phyloP scores from a whole-genome alignment of 306 rosid genomes.

The Nissolia schottii region DNA sequence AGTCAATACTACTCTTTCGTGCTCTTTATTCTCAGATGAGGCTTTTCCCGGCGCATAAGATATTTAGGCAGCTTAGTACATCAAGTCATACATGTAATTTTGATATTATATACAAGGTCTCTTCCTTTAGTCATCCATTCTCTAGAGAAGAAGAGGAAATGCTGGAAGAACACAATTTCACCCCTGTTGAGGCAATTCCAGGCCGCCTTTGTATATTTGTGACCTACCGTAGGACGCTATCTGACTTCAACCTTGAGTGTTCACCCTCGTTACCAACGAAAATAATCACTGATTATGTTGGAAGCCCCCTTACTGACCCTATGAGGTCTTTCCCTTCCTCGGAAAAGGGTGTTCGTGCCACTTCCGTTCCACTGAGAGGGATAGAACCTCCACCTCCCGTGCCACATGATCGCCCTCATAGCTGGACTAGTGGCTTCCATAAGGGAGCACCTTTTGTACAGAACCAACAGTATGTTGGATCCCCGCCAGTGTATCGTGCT shows the following conservation, averaged over 20 bases:
- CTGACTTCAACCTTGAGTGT: slow-evolving; percentile 66
- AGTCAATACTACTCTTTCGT: slow-evolving; percentile 66
- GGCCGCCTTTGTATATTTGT: slow-evolving; percentile 72
- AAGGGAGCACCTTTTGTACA: slow-evolving; percentile 47
- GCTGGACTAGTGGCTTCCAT: slow-evolving; percentile 73
- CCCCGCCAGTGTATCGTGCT: slow-evolving; percentile 58
- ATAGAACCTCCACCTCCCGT: slow-evolving; percentile 37
- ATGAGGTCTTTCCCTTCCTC: slow-evolving; percentile 58
- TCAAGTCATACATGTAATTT: slow-evolving; percentile 49
- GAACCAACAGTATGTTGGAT: slow-evolving; percentile 49
- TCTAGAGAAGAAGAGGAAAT: slow-evolving; percentile 56
- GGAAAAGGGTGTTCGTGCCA: slow-evolving; percentile 49
- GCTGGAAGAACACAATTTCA: slow-evolving; percentile 56
- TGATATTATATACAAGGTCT: slow-evolving; percentile 68
- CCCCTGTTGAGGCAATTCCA: slow-evolving; percentile 66
- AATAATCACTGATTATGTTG: slow-evolving; percentile 83
- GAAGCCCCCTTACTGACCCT: slow-evolving; percentile 75
- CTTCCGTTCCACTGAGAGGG: slow-evolving; percentile 54
- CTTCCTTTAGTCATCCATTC: slow-evolving; percentile 79
- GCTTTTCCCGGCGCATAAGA: slow-evolving; percentile 74
- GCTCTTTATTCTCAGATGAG: slow-evolving; percentile 70
- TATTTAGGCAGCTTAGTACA: slow-evolving; percentile 58
- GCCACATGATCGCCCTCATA: slow-evolving; percentile 64
- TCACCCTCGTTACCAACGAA: slow-evolving; percentile 53
- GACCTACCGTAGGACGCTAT: slow-evolving; percentile 47